phyloP scores from a whole-genome alignment of 2,329 filamentous ascomycete genomes.

The Aspergillus candidus region DNA sequence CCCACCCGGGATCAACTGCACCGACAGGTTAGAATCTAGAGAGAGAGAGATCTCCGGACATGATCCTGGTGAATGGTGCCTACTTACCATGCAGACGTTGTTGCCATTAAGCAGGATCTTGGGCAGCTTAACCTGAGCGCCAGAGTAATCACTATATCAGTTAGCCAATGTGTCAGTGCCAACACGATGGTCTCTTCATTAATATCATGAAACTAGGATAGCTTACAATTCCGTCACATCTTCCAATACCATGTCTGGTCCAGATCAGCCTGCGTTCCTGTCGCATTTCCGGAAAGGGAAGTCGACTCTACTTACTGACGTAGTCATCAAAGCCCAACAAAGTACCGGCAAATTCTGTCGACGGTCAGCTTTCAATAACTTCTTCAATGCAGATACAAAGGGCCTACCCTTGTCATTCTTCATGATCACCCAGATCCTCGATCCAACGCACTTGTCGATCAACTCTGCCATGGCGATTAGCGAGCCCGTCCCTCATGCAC shows the following conservation, averaged over 20 bases:
- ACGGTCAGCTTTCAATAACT: slow-evolving; percentile 9
- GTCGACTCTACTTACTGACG: slow-evolving; percentile 71
- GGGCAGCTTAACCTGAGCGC: slow-evolving; percentile 77
- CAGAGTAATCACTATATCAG: slow-evolving; percentile 71
- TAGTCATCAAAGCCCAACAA: slow-evolving; percentile 97
- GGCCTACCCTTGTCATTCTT: slow-evolving; percentile 89
- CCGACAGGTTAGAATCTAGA: background rate
- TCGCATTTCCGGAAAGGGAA: background rate
- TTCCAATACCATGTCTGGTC: slow-evolving; percentile 89
- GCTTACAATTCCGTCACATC: slow-evolving; percentile 93
- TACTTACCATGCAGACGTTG: slow-evolving; percentile 94
- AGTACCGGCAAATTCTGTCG: slow-evolving; percentile 85
- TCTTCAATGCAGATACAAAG: background rate
- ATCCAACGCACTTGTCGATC: slow-evolving; percentile 98
- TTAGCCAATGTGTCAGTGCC: slow-evolving; percentile 14
- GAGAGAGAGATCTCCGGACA: background rate
- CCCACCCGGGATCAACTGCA: slow-evolving; percentile 68
- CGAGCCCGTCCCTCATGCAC: slow-evolving; percentile 2
- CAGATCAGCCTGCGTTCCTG: slow-evolving; percentile 14
- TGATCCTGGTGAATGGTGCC: background rate
- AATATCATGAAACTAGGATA: background rate
- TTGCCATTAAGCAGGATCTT: slow-evolving; percentile 97
- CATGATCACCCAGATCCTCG: slow-evolving; percentile 98
- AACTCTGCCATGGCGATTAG: slow-evolving; percentile 59
- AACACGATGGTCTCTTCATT: background rate